Evolutionary conservation across 2,329 filamentous ascomycete genomes (phyloP), one percentile per base, ranked within the genome.

Genomic region (Aspergillus brasiliensis): DNA sequence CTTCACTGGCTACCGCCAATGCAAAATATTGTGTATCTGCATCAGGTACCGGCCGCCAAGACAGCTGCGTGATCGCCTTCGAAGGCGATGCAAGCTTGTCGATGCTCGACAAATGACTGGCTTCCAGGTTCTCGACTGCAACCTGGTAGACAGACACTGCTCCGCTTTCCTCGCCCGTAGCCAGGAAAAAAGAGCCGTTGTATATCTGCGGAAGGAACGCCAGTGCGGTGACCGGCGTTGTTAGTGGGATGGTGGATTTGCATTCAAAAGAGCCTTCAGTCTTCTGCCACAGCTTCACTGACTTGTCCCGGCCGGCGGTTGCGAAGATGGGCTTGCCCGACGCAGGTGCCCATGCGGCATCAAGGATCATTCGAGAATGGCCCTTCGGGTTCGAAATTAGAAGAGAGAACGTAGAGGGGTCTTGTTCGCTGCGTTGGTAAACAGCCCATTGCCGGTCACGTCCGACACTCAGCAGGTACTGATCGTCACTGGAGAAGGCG

Each of bases 381-480:
- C 91, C 94, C 77, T 96, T 97, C 1, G 87, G 85, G 68, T 96
- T 92, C 2, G 84, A 81, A 62, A 88, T 81, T 40, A 85, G 74
- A 3, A 89, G 79, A 23, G 74, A 77, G 69, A 90, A 97, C 13
- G 71, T 72, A 5, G 71, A 72, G 15, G 62, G 55, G 3, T 71
- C 71, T 23, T 74, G 68, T 5, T 67, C 69, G 34, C 77, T 77
- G 40, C 86, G 82, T 67, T 85, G 79, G 73, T 94, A 99, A 1
- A 98, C 81, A 0, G 88, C 88, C 92, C 94, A 99, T 75, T 96
- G 91, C 11, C 95, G 83, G 75, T 99, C 95, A 61, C 95, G 83
- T 2, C 95, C 94, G 1, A 97, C 94, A 63, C 92, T 97, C 2
- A 99, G 82, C 15, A 99, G 82, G 62, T 86, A 88, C 8, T 74